A percentile compares a stretch with the other conserved stretches of the same genome.
These are phyloP conservation scores for Aspergillus bertholletiae DNA, from an alignment of 495 filamentous ascomycete genomes.

Conservation along the genomic window DNA sequence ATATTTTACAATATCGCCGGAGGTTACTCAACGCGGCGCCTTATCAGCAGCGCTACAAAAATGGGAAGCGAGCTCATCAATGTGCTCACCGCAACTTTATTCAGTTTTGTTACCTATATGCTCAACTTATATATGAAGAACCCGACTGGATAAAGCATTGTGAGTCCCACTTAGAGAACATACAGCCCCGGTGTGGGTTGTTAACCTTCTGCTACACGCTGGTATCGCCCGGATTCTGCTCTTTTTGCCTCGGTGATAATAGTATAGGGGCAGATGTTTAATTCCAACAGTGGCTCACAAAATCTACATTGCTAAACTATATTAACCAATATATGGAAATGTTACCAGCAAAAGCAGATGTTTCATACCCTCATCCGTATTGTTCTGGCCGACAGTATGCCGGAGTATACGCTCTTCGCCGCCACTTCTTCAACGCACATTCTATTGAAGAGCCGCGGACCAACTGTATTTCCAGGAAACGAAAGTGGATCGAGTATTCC, in stretches of 20 bases:
- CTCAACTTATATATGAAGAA: constrained; percentile 4
- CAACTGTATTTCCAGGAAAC: constrained; percentile 1
- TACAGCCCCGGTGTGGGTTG: constrained; percentile 15
- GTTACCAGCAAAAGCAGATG: neutral
- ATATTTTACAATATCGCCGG: constrained; percentile 21
- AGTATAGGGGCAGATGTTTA: constrained; percentile 7
- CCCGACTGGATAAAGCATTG: constrained; percentile 10
- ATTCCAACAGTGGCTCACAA: constrained; percentile 14
- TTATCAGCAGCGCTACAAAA: constrained; percentile 21
- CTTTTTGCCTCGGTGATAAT: constrained; percentile 13
- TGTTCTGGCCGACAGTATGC: neutral
- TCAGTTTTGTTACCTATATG: constrained; percentile 19
- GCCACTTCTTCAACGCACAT: constrained; percentile 1
- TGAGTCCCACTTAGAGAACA: constrained; percentile 9
- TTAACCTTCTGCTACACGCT: constrained; percentile 17
- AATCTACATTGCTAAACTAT: constrained; percentile 14
- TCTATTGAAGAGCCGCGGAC: constrained; percentile 2
- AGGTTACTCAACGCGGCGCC: constrained; percentile 11
- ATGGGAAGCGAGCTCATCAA: constrained; percentile 18
- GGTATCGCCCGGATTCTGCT: too few species aligned
- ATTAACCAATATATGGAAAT: constrained; percentile 3
- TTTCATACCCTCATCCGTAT: neutral
- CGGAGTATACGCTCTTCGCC: neutral
- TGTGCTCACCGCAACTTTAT: constrained; percentile 13
- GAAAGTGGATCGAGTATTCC: neutral